Base-by-base conservation (phyloP, 2,329 filamentous ascomycete species). In the Pestalotiopsis fici region DNA sequence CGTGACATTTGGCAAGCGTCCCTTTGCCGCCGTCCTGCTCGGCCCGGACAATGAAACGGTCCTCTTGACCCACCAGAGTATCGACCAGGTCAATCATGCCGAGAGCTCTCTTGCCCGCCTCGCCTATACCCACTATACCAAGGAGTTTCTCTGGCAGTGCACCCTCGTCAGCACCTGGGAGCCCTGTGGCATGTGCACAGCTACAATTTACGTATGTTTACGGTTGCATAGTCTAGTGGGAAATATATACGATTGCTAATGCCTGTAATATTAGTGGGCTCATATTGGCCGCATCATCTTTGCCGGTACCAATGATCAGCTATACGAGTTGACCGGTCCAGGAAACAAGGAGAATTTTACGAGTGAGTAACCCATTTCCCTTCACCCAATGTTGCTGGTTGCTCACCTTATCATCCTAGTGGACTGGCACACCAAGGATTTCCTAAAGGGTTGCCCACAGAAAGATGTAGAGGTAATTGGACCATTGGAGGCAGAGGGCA, bases 121-220 rank as follows among this genome's bases (percentile, higher is more conserved):
- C 35, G 83, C 84, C 1, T 81, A 84, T 18, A 73, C 76, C 5
- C 85, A 87, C 70, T 86, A 82, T 70, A 75, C 80, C 3, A 82
- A 83, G 68, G 77, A 79, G 15, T 87, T 83, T 70, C 78, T 87
- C 2, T 83, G 82, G 76, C 73, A 71, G 47, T 87, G 84, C 71
- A 86, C 84, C 0, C 73, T 87, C 50, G 82, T 86, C 59, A 83
- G 81, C 25, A 87, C 85, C 12, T 87, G 85, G 85, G 85, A 87
- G 73, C 85, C 85, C 2, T 87, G 85, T 68, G 84, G 83, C 23
- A 87, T 87, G 85, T 87, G 84, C 71, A 77, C 78, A 65, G 72
- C 70, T 23, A 74, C 72, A 15, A 68, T 73, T 5, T 75, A 74
- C 67, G 71, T 74, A 54, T 60, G 72, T 68, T n/a, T 7, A 11